phyloP scores from a whole-genome alignment of 495 filamentous ascomycete species.

The Parmelia sp. region DNA sequence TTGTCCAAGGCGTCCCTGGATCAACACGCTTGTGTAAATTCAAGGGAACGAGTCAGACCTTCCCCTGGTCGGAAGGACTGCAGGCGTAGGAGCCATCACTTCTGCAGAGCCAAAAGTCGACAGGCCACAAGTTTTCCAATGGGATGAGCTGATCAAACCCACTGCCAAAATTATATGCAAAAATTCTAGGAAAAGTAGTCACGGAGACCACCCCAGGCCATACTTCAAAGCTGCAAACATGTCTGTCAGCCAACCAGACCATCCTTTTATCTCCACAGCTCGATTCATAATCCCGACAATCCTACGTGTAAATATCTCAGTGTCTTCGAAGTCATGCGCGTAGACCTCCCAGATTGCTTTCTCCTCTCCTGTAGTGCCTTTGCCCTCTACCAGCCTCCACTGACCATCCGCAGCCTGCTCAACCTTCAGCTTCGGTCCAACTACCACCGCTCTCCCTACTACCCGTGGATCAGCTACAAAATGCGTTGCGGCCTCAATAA shows the following conservation, averaged over 20 bases:
- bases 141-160: neutral
- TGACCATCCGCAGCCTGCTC: slow-evolving; percentile 32
- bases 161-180: neutral
- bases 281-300: slow-evolving; percentile 45
- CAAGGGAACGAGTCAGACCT: neutral
- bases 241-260: slow-evolving; percentile 44
- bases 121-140: neutral
- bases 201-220: slow-evolving; percentile 5
- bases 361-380: slow-evolving; percentile 29
- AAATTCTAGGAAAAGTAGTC: neutral
- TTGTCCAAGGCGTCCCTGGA: neutral
- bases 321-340: slow-evolving; percentile 51
- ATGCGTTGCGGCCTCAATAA: slow-evolving; percentile 47
- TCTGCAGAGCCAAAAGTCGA: neutral
- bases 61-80: neutral
- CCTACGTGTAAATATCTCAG: slow-evolving; percentile 44
- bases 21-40: too few species aligned
- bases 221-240: slow-evolving; percentile 28
- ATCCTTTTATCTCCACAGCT: slow-evolving; percentile 41
- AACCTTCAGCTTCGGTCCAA: slow-evolving; percentile 50
- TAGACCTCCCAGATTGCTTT: slow-evolving; percentile 51
- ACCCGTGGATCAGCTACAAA: slow-evolving; percentile 44
- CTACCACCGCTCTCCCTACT: slow-evolving; percentile 43
- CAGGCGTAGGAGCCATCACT: neutral
- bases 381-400: slow-evolving; percentile 32